These are phyloP conservation scores for Singerocomus rubriflavus DNA, from an alignment of 1,284 basidiomycete genomes.

Conservation along the genomic window DNA sequence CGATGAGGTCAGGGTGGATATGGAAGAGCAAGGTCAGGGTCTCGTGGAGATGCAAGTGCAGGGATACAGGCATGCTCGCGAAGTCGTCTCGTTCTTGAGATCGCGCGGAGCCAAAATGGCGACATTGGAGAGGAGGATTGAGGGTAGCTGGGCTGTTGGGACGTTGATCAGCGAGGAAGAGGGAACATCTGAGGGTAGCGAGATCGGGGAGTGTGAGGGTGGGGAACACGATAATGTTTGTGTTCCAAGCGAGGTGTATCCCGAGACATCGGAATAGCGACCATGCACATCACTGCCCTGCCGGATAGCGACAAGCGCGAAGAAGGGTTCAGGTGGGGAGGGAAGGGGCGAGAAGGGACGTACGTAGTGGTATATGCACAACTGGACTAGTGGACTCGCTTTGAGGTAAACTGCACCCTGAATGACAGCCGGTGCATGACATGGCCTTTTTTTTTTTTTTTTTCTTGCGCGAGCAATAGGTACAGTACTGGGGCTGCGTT, in stretches of 20 bases:
- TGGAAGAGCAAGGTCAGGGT: constrained; percentile 28
- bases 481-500: too few relatives aligned
- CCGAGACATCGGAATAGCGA: constrained; percentile 15
- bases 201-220: constrained; percentile 27
- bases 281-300: constrained; percentile 8
- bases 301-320: constrained; percentile 2
- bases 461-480: too few relatives aligned
- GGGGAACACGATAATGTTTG: constrained; percentile 37
- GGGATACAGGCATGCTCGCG: constrained; percentile 58
- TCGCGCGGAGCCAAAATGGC: constrained; percentile 64
- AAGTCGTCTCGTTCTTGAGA: constrained; percentile 63
- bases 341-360: too few relatives aligned
- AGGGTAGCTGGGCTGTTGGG: constrained; percentile 60
- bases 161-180: constrained; percentile 63
- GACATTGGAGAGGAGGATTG: constrained; percentile 42
- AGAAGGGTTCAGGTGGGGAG: constrained; percentile 21
- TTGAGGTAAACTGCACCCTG: constrained; percentile 21
- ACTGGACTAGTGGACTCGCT: constrained; percentile 7
- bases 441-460: too few relatives aligned
- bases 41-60: constrained; percentile 29
- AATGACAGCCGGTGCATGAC: background rate
- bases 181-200: constrained; percentile 39
- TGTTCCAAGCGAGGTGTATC: constrained; percentile 29
- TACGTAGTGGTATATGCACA: constrained; percentile 10
- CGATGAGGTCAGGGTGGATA: constrained; percentile 27